Conservation (phyloP, 2,329 filamentous ascomycete species). For the Apiospora aurea region DNA sequence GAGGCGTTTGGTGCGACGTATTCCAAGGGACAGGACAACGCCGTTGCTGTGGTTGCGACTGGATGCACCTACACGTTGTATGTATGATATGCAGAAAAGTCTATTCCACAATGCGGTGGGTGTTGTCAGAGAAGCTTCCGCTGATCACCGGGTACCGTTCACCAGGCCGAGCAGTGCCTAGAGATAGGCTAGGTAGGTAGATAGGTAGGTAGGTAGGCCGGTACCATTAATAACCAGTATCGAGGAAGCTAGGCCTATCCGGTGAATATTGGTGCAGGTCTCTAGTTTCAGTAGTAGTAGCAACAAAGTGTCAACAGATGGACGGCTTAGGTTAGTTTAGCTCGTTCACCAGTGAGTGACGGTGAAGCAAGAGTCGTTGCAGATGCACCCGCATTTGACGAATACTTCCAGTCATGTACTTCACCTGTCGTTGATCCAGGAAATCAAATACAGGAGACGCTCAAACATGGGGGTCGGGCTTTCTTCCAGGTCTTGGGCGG, state of each 20-base stretch:
- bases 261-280: neutral
- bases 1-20: neutral
- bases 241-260: neutral
- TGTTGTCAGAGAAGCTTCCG: neutral
- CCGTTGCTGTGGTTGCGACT: conserved; percentile 16
- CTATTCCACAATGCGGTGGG: conserved; percentile 10
- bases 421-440: neutral
- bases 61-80: conserved; percentile 5
- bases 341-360: neutral
- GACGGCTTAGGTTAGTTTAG: conserved; percentile 7
- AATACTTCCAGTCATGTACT: neutral
- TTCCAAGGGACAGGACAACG: neutral
- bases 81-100: conserved; percentile 14
- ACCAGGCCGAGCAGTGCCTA: neutral
- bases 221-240: neutral
- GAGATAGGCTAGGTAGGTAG: too few species aligned
- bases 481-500: neutral
- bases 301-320: conserved; percentile 3
- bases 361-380: conserved; percentile 14
- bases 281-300: conserved; percentile 7
- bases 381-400: neutral
- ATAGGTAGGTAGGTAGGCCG: too few species aligned
- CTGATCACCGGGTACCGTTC: neutral
- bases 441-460: neutral
- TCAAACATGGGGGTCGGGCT: conserved; percentile 5